Base-by-base conservation (phyloP, 495 filamentous ascomycete species). In the Penicillium argentinense region DNA sequence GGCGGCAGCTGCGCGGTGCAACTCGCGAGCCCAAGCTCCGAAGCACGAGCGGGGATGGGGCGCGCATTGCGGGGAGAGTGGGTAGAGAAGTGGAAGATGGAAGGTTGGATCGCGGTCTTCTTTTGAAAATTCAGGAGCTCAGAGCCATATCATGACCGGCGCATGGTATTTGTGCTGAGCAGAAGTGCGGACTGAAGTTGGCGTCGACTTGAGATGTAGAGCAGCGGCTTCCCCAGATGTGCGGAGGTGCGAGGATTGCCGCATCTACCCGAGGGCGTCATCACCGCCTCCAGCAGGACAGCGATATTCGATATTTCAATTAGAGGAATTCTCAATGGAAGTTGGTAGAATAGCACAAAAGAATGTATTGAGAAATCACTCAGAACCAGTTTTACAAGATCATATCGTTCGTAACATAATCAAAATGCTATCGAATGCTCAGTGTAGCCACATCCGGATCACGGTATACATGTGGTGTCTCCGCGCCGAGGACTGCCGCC, bases 161-260 rank as follows among this genome's bases (percentile, higher is more conserved):
- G 32, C 29, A 33, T 30, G 36, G 42, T 27, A 37, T 41, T 46
- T 32, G 17, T 36, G 11, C 1, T 19, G 16, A 18, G 4, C 9
- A 21, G 28, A 36, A 36, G 17, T n/a, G n/a, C n/a, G n/a, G n/a
- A n/a, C n/a, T n/a, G n/a, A n/a, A n/a, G n/a, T n/a, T n/a, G n/a
- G n/a, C n/a, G n/a, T 12, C 16, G 21, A 18, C 13, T 22, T 22
- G 26, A 27, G 14, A 27, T 46, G 32, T 38, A 30, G 25, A 19
- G 8, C 23, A 8, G 36, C 27, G 51, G 58, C 34, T 57, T 60
- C 59, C 53, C 54, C 59, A 51, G 54, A 59, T 53, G 43, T 69
- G 69, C 66, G 67, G 66, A 71, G 67, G 24, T 56, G 63, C 68
- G 68, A 59, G n/a, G 57, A 45, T 68, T 67, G 55, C 68, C 69